Percentiles rank a stretch among this genome's conserved stretches.
These are phyloP conservation scores for Cordyceps cateniannulata DNA, from an alignment of 2,329 filamentous ascomycete genomes.

Conservation along the genomic window DNA sequence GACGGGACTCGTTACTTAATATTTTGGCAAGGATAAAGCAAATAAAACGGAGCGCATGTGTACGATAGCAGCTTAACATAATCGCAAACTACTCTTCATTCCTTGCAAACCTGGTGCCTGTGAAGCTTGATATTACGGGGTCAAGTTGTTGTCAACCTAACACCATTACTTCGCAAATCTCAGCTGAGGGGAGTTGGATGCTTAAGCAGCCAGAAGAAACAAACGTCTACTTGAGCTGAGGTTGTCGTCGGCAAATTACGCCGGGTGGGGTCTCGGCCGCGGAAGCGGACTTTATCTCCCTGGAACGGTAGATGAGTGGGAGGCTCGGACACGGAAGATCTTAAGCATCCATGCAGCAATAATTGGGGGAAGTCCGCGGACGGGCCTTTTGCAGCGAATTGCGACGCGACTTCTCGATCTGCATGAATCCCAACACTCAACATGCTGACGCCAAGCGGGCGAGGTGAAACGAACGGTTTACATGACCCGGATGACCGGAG, in stretches of 20 bases:
- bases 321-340: background rate
- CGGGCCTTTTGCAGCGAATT: background rate
- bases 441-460: too few species aligned
- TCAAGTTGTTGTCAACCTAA: too few species aligned
- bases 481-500: too few species aligned
- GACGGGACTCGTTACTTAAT: background rate
- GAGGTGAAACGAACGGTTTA: too few species aligned
- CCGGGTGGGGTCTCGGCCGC: background rate
- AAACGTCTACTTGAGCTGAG: background rate
- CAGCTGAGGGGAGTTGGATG: background rate
- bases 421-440: too few species aligned
- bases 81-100: background rate
- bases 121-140: too few species aligned
- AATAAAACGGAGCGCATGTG: background rate
- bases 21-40: background rate
- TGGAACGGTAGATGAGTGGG: too few species aligned
- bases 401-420: too few species aligned
- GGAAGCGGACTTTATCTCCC: background rate
- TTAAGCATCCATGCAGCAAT: background rate
- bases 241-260: background rate
- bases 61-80: constrained; percentile 1
- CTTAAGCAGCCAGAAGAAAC: background rate
- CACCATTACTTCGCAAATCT: too few species aligned
- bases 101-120: background rate
- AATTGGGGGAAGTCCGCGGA: background rate